Base-by-base conservation (phyloP, 2,329 filamentous ascomycete species). In the Diaporthe ilicicola region DNA sequence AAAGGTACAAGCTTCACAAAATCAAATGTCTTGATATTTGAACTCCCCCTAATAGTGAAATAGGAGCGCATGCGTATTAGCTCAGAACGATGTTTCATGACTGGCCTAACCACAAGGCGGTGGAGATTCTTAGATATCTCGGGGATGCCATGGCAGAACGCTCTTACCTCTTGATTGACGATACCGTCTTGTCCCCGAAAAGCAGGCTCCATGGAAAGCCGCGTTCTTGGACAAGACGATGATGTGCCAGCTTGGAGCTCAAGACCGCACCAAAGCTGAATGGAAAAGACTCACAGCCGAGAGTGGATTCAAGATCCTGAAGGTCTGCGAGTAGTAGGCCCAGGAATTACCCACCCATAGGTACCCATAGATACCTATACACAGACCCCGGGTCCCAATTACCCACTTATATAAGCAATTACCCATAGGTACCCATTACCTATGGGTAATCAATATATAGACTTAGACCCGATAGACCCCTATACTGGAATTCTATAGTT, bases 191-290 rank as follows among this genome's bases (percentile, higher is more conserved):
- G 34, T 56, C 54, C n/a, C n/a, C 17, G 54, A 56, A 8, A 56
- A 56, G 32, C 54, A 56, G 34, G 54, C 54, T 8, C 54, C 54
- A n/a, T 56, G 54, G 54, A 56, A 56, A 56, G 54, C 48, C 48
- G 48, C 54, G 7, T 56, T 56, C 15, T 10, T 56, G 34, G 54
- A 56, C 7, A 56, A 39, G n/a, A 56, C 54, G 1, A 39, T 56
- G 54, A 56, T 56, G 54, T 39, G 54, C 54, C 54, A 56, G 34
- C 54, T 56, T 39, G 54, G 2, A n/a, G 54, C 54, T 17, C 54
- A 56, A 3, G 54, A 56, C 32, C 54, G 54, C 34, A 56, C 54
- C 34, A 56, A 39, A 32, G 54, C 34, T 24, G 32, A 56, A 17
- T 56, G 54, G 54, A n/a, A 56, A 39, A 39, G n/a, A 17, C 54